phyloP scores from a whole-genome alignment of 2,329 filamentous ascomycete genomes.

The Ilyonectria sp. region DNA sequence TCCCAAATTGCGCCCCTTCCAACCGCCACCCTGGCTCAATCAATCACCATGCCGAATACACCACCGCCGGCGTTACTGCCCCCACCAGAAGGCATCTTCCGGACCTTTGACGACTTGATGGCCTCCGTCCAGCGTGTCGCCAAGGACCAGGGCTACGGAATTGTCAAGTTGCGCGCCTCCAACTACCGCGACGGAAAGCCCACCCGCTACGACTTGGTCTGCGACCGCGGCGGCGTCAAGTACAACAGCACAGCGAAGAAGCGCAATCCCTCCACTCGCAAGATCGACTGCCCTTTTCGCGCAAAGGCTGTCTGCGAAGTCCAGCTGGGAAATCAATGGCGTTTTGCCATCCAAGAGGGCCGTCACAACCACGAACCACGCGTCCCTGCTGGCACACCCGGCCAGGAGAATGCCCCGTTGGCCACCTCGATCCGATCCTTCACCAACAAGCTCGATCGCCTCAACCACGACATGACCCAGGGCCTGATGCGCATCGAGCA shows the following conservation, averaged over 20 bases:
- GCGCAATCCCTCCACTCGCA: slow-evolving; percentile 74
- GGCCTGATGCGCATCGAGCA: slow-evolving; percentile 67
- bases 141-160: slow-evolving; percentile 74
- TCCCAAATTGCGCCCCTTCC: slow-evolving; percentile 46
- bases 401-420: slow-evolving; percentile 71
- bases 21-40: slow-evolving; percentile 53
- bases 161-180: slow-evolving; percentile 74
- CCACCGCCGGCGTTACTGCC: slow-evolving; percentile 65
- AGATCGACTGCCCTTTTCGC: slow-evolving; percentile 75
- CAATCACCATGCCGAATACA: slow-evolving; percentile 62
- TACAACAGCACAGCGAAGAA: slow-evolving; percentile 77
- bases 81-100: slow-evolving; percentile 73
- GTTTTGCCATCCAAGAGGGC: slow-evolving; percentile 73
- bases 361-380: slow-evolving; percentile 75
- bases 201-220: slow-evolving; percentile 74
- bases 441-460: slow-evolving; percentile 72
- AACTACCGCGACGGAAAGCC: slow-evolving; percentile 76
- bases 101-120: slow-evolving; percentile 72
- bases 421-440: slow-evolving; percentile 71
- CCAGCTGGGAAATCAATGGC: slow-evolving; percentile 74
- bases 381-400: slow-evolving; percentile 66
- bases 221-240: slow-evolving; percentile 75
- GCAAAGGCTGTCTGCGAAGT: slow-evolving; percentile 77
- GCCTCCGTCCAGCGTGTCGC: slow-evolving; percentile 71
- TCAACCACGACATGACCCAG: slow-evolving; percentile 70